phyloP scores from a whole-genome alignment of 768 basidiomycete genomes.

The Auriscalpium microsporum region DNA sequence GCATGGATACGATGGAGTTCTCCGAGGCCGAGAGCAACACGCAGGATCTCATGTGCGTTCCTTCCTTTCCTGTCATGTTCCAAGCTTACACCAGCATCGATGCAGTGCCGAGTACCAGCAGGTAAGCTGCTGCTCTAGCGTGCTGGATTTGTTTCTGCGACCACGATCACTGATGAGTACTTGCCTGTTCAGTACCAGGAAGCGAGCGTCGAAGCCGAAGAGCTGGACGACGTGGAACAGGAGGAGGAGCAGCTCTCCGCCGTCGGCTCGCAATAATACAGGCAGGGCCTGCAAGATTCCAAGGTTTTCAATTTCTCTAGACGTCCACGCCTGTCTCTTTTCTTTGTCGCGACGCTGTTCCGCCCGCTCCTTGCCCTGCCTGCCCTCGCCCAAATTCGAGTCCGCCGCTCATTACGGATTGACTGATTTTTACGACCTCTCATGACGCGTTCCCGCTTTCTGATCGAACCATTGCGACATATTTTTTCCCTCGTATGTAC shows the following conservation, averaged over 20 bases:
- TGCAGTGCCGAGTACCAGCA: constrained; percentile 86
- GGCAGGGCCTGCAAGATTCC: background rate
- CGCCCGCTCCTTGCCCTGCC: too few species aligned
- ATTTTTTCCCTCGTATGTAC: too few species aligned
- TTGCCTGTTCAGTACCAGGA: constrained; percentile 11
- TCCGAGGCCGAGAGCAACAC: constrained; percentile 82
- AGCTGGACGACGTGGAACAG: constrained; percentile 4
- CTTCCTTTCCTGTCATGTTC: background rate
- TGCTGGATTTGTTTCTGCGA: too few species aligned
- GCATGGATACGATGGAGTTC: constrained; percentile 86
- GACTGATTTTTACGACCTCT: too few species aligned
- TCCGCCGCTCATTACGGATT: too few species aligned
- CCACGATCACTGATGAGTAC: background rate
- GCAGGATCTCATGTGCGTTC: constrained; percentile 67
- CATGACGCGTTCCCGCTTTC: too few species aligned
- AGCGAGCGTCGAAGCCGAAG: constrained; percentile 12
- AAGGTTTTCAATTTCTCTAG: too few species aligned
- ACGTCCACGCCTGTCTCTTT: too few species aligned
- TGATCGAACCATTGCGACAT: too few species aligned
- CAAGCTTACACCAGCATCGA: constrained; percentile 5
- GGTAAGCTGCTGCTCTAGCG: constrained; percentile 27
- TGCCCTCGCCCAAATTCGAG: too few species aligned
- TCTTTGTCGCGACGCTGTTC: too few species aligned
- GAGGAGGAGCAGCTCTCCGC: constrained; percentile 3
- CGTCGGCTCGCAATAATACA: background rate